A percentile compares a stretch with the other conserved stretches of the same genome.
Evolutionary conservation across 1,284 basidiomycete genomes (phyloP).

Genomic region (Lentinula novae-zelandiae): DNA sequence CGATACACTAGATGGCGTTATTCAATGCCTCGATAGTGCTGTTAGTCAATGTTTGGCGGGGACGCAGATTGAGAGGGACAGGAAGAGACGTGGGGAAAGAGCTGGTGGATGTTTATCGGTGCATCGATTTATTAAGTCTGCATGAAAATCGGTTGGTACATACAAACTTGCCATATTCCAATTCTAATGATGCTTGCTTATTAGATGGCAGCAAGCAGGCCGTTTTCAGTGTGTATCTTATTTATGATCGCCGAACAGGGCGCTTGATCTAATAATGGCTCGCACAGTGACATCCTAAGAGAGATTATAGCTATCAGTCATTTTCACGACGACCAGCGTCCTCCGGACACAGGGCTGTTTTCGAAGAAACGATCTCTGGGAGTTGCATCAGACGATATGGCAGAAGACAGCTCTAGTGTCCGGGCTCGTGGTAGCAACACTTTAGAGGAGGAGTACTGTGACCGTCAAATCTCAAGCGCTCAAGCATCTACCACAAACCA

Average conservation of each 20-base stretch:
- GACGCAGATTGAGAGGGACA: conserved; percentile 37
- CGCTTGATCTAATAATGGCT: background rate
- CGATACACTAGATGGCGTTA: conserved; percentile 2
- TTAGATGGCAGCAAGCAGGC: conserved; percentile 7
- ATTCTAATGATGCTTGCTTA: background rate
- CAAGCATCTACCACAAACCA: background rate
- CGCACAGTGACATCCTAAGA: conserved; percentile 10
- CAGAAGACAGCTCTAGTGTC: background rate
- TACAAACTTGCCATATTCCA: background rate
- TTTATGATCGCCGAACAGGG: background rate
- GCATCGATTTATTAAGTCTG: conserved; percentile 49
- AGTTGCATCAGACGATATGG: background rate
- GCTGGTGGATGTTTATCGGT: conserved; percentile 56
- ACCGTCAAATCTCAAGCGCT: background rate
- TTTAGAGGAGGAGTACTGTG: background rate
- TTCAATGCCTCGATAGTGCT: conserved; percentile 44
- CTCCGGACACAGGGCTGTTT: background rate
- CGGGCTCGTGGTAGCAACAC: background rate
- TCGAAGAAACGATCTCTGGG: background rate
- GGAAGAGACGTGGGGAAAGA: conserved; percentile 43
- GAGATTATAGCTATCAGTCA: conserved; percentile 9
- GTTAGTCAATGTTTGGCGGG: conserved; percentile 58
- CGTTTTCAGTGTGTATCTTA: conserved; percentile 9
- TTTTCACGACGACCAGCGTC: background rate
- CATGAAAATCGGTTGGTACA: conserved; percentile 38